These are phyloP conservation scores for Trichoderma gamsii DNA, from an alignment of 495 filamentous ascomycete species.

Conservation along the genomic window DNA sequence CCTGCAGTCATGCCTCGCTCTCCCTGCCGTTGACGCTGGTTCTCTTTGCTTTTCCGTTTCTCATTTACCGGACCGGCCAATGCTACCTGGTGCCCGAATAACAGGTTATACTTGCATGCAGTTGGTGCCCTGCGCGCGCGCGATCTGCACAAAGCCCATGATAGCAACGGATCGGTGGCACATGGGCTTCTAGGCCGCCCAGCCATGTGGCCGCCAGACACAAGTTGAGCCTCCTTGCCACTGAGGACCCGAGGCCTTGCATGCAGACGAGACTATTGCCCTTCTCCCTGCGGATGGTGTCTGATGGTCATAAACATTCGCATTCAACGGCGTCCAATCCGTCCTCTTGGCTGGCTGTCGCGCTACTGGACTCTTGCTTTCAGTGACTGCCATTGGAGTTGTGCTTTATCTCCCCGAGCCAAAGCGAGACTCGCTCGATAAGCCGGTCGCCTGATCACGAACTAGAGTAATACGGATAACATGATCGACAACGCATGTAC, in stretches of 20 bases:
- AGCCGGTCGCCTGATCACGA: background rate
- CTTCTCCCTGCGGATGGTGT: background rate
- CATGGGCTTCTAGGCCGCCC: conserved; percentile 6
- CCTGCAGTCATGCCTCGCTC: background rate
- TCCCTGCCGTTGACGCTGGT: background rate
- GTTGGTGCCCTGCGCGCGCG: conserved; percentile 9
- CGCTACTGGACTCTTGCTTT: background rate
- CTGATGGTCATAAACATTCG: background rate
- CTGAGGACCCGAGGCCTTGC: conserved; percentile 2
- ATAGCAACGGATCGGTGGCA: conserved; percentile 3
- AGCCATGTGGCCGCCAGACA: conserved; percentile 10
- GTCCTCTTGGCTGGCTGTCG: background rate
- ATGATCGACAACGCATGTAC: conserved; percentile 4
- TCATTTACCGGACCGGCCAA: background rate
- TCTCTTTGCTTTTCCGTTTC: background rate
- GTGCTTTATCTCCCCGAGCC: background rate
- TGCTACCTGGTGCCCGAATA: background rate
- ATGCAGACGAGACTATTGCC: background rate
- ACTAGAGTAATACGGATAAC: background rate
- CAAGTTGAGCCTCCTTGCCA: background rate
- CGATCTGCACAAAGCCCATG: background rate
- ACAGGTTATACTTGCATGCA: background rate
- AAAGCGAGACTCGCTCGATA: background rate
- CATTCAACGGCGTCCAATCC: background rate
- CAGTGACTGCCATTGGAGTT: background rate